These are phyloP conservation scores for Colletotrichum endophyticum DNA, from an alignment of 2,329 filamentous ascomycete genomes.

Conservation along the genomic window DNA sequence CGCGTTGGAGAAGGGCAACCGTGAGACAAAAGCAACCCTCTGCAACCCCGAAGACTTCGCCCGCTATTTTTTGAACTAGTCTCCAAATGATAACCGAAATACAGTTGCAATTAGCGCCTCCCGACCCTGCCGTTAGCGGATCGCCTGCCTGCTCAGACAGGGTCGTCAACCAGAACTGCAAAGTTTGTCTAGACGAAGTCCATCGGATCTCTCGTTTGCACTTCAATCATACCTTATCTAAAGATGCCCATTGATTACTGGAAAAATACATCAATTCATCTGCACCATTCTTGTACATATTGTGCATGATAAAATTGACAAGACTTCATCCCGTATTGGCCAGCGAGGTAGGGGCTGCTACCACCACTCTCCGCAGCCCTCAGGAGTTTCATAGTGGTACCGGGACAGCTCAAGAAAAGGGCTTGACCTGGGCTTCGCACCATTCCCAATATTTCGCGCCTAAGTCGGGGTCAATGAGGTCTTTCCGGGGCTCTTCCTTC, in stretches of 20 bases:
- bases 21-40: rapidly evolving
- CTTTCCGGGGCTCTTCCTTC: not conserved
- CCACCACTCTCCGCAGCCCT: rapidly evolving
- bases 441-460: not conserved
- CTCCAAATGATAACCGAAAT: not conserved
- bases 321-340: not conserved
- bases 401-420: not conserved
- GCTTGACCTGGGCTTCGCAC: not conserved
- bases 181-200: rapidly evolving
- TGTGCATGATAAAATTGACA: not conserved
- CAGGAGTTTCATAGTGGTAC: rapidly evolving
- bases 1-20: rapidly evolving
- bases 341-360: not conserved
- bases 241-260: not conserved
- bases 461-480: not conserved
- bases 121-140: not conserved
- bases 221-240: not conserved
- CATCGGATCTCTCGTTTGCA: rapidly evolving
- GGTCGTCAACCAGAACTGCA: not conserved
- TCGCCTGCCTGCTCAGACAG: rapidly evolving
- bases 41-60: not conserved
- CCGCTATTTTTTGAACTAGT: rapidly evolving
- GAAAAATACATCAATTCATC: rapidly evolving
- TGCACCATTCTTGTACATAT: rapidly evolving
- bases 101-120: not conserved